Percentiles rank a stretch among this genome's conserved stretches.
phyloP scores from a whole-genome alignment of 805 yeast species.

The Candida taoyuanica region DNA sequence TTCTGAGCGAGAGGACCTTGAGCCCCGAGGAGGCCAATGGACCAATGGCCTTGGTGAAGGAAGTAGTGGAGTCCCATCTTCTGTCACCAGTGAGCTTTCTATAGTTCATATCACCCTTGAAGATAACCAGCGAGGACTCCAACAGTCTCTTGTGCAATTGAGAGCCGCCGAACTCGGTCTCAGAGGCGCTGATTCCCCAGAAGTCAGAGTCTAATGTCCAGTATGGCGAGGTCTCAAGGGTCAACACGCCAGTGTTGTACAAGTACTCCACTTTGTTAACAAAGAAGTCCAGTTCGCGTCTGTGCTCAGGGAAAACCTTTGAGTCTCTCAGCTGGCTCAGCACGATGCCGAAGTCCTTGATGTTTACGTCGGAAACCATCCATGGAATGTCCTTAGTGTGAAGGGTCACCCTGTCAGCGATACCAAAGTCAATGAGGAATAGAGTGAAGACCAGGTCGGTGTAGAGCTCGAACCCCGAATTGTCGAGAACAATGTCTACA shows the following conservation, averaged over 20 bases:
- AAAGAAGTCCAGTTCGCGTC: constrained; percentile 44
- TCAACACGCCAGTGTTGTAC: constrained; percentile 42
- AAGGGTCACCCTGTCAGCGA: constrained; percentile 59
- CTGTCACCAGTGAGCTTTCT: constrained; percentile 91
- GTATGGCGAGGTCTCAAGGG: constrained; percentile 58
- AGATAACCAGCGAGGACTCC: constrained; percentile 66
- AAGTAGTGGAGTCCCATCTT: constrained; percentile 78
- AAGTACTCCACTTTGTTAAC: constrained; percentile 42
- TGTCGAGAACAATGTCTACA: constrained; percentile 83
- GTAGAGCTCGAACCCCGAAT: constrained; percentile 92
- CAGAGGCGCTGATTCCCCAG: constrained; percentile 58
- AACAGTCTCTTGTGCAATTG: constrained; percentile 56
- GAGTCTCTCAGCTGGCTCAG: constrained; percentile 51
- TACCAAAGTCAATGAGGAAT: constrained; percentile 65
- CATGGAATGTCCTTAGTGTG: constrained; percentile 93
- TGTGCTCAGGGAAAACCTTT: constrained; percentile 43
- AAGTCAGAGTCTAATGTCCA: constrained; percentile 84
- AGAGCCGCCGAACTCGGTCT: constrained; percentile 52
- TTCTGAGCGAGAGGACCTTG: constrained; percentile 72
- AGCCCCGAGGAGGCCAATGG: constrained; percentile 59
- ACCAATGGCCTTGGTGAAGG: constrained; percentile 68
- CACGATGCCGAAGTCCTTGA: constrained; percentile 65
- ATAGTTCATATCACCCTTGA: constrained; percentile 95
- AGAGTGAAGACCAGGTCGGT: constrained; percentile 71
- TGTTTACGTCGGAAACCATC: constrained; percentile 96